Evolutionary conservation across 352 stramenopile species (phyloP), one percentile per base, ranked within the genome.

Genomic region (Phytophthora sp.): DNA sequence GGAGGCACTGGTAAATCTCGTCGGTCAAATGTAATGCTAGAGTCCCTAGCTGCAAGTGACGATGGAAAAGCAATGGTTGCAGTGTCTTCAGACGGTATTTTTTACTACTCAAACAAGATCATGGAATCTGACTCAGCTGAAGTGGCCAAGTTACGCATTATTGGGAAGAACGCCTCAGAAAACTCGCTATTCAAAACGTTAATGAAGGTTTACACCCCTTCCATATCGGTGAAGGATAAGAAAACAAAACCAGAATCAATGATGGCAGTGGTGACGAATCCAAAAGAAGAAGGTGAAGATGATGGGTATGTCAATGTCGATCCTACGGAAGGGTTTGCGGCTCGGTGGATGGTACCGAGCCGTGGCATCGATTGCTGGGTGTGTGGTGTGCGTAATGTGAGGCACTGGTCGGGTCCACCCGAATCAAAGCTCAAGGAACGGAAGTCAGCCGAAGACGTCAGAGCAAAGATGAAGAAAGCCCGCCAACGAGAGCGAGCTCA

Each of bases 181-280:
- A 87, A 92, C 35, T 52, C 72, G 15, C 61, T 87, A 26, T 92
- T 78, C 60, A 89, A 88, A 48, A 76, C 77, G 10, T 79, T 81
- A 0, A 92, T 92, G 79, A 88, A 84, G 51, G 81, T 92, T 13
- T 91, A 91, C 55, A 78, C 74, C 13, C 81, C 83, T 23, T 38
- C 39, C 7, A 51, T 63, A 15, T 54, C 42, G 21, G 34, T 31
- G 39, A 54, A 55, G 11, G 30, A 44, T 17, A 66, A 59, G 39
- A 39, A 54, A 53, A 39, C 44, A 2, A 54, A 64, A n/a, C 28
- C 28, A 2, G 50, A 91, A 24, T 53, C 82, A 2, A 87, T 94
- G 69, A 84, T 94, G 77, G 76, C 77, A 11, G 74, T 91, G 17
- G 72, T 91, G 13, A 87, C 77, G 15, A 94, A 94, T 51, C 78